phyloP scores from a whole-genome alignment of 495 filamentous ascomycete genomes.

The Niebla homalea region DNA sequence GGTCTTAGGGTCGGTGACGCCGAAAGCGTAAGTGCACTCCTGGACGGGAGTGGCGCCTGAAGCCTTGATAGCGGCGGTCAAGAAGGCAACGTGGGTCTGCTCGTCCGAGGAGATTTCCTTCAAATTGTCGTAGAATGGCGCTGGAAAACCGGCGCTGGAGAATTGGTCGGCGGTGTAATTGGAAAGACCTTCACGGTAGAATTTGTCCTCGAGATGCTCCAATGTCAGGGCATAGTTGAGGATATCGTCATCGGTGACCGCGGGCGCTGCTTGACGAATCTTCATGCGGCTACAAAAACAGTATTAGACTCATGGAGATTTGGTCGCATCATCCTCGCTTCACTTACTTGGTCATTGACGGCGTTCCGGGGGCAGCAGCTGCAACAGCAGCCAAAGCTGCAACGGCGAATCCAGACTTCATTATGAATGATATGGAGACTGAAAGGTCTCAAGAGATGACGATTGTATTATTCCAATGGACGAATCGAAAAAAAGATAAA shows the following conservation, averaged over 20 bases:
- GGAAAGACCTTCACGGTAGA: slow-evolving; percentile 43
- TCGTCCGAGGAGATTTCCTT: slow-evolving; percentile 40
- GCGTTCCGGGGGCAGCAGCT: slow-evolving; percentile 8
- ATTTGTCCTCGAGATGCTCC: slow-evolving; percentile 31
- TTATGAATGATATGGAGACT: not conserved
- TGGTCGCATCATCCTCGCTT: not conserved
- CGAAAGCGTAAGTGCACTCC: slow-evolving; percentile 45
- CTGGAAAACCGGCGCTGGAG: slow-evolving; percentile 33
- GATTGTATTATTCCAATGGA: too few relatives aligned
- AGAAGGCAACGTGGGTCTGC: slow-evolving; percentile 42
- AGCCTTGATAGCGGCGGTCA: slow-evolving; percentile 36
- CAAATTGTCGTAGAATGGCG: slow-evolving; percentile 34
- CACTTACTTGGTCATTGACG: slow-evolving; percentile 9
- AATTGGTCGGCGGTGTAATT: slow-evolving; percentile 42
- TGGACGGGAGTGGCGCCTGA: slow-evolving; percentile 35
- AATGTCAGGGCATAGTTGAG: slow-evolving; percentile 27
- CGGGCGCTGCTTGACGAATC: slow-evolving; percentile 12
- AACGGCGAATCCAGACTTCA: slow-evolving; percentile 12
- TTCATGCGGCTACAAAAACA: slow-evolving; percentile 4
- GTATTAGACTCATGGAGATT: not conserved
- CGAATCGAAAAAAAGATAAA: too few relatives aligned
- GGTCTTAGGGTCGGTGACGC: slow-evolving; percentile 26
- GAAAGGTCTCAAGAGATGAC: too few relatives aligned
- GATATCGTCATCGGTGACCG: slow-evolving; percentile 22
- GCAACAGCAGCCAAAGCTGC: slow-evolving; percentile 15